Conservation (phyloP, 345 rosid species). For the Chamaenerion angustifolium region DNA sequence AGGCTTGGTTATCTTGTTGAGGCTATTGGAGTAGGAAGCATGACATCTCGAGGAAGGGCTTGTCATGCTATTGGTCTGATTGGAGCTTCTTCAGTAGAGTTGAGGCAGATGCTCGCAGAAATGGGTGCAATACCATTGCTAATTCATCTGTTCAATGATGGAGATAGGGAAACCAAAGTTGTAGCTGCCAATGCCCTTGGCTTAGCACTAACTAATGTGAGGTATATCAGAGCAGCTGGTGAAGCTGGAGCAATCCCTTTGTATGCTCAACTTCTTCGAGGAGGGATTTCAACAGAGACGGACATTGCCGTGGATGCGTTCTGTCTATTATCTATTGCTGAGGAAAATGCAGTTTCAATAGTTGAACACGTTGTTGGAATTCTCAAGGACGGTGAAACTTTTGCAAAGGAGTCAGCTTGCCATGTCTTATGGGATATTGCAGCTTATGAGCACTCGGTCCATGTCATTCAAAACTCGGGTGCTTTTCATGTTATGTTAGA, state of each 20-base stretch:
- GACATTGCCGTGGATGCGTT: conserved; percentile 56
- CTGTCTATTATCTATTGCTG: conserved; percentile 39
- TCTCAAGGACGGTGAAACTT: conserved; percentile 39
- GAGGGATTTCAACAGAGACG: conserved; percentile 28
- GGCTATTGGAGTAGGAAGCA: conserved; percentile 31
- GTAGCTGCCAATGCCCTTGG: conserved; percentile 51
- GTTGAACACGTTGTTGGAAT: conserved; percentile 41
- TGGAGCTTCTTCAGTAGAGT: conserved; percentile 21
- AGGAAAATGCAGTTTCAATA: conserved; percentile 34
- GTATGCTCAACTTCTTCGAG: conserved; percentile 46
- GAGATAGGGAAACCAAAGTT: conserved; percentile 29
- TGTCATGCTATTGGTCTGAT: conserved; percentile 52
- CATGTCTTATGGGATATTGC: conserved; percentile 51
- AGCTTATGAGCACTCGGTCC: conserved; percentile 31
- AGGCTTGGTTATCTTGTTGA: conserved; percentile 41
- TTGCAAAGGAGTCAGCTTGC: conserved; percentile 37
- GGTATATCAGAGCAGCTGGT: conserved; percentile 30
- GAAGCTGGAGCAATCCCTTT: conserved; percentile 49
- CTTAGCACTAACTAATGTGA: conserved; percentile 33
- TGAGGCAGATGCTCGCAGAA: conserved; percentile 31
- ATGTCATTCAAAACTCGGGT: conserved; percentile 40
- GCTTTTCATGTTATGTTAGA: conserved; percentile 35
- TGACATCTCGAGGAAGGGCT: conserved; percentile 52
- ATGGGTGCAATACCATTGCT: conserved; percentile 35
- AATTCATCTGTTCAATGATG: conserved; percentile 33